Base-by-base conservation (phyloP, 1,284 basidiomycete species). In the Sanghuangporus weigelae region DNA sequence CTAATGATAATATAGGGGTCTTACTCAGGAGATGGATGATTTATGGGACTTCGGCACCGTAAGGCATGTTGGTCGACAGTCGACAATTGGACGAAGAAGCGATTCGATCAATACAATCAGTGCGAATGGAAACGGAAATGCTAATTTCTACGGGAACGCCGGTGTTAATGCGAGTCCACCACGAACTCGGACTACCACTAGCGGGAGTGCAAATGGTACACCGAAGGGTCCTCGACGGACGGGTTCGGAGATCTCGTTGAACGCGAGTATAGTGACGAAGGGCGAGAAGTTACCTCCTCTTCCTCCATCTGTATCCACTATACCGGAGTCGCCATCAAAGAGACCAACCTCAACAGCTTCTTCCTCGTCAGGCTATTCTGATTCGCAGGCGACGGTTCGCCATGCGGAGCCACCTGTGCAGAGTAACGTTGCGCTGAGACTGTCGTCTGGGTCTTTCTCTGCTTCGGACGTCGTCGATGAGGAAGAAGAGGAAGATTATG, bases 41-140 rank as follows among this genome's bases (percentile, higher is more conserved):
- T 78, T 96, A 31, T 98, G 95, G 95, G 95, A 97, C 74, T 98
- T 97, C 79, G 91, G 93, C 23, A 95, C 93, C 14, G 86, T 95
- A 57, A 87, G 90, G 63, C 87, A 92, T 69, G 82, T 80, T 26
- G 77, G 79, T 21, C 74, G 79, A 59, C 74, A 79, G 53, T 76
- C 75, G 10, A 92, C 89, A 10, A 80, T 92, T 49, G 90, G 90
- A 23, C 82, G 86, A 53, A 73, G 81, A 35, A 44, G 44, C 2
- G 12, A 53, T 67, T 39, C 63, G 73, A 39, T 67, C 66, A 39
- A 68, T 70, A 58, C 63, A 60, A 14, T 64, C 63, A 35, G 42
- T 26, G 26, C 8, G 6, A 31, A 42, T 19, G 65, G 67, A 31
- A 62, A 66, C 26, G 67, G 63, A 39, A 49, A 59, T 7, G 59